Percentiles rank a stretch among this genome's conserved stretches.
Conservation (phyloP, 805 yeast species). For the Pichia nanzhaoensis region DNA sequence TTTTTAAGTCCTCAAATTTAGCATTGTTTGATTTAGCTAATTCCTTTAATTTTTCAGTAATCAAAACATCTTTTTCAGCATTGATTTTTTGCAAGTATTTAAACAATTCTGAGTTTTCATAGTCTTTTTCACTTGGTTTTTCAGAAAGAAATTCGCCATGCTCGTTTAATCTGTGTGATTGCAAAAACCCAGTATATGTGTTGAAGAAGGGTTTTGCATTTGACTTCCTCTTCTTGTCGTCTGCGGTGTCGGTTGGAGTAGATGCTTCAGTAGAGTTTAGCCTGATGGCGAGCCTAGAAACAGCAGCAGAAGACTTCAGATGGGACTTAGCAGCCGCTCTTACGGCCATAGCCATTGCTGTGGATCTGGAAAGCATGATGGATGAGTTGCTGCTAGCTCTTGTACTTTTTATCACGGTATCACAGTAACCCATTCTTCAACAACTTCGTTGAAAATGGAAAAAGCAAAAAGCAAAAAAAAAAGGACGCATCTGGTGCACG, state of each 20-base stretch:
- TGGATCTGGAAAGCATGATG: conserved; percentile 12
- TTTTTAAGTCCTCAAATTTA: conserved; percentile 18
- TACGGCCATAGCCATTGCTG: conserved; percentile 1
- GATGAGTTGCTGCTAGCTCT: background rate
- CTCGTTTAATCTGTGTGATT: conserved; percentile 19
- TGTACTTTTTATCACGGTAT: background rate
- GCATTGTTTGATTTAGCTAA: conserved; percentile 20
- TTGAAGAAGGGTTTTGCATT: conserved; percentile 9
- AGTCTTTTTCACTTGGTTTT: conserved; percentile 18
- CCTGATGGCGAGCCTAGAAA: conserved; percentile 3
- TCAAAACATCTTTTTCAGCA: conserved; percentile 19
- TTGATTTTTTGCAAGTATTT: conserved; percentile 16
- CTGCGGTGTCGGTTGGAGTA: background rate
- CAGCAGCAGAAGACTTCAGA: background rate
- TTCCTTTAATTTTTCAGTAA: conserved; percentile 21
- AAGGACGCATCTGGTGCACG: background rate
- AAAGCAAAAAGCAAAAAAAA: background rate
- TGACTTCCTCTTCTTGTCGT: background rate
- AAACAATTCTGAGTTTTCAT: conserved; percentile 19
- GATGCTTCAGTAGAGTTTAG: conserved; percentile 5
- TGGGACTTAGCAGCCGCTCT: background rate
- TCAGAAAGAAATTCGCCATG: conserved; percentile 21
- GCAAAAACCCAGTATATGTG: conserved; percentile 10
- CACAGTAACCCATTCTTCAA: background rate
- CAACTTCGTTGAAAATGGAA: background rate